Evolutionary conservation across 2,329 filamentous ascomycete species (phyloP), one percentile per base, ranked within the genome.

Genomic region (Aspergillus flavus): DNA sequence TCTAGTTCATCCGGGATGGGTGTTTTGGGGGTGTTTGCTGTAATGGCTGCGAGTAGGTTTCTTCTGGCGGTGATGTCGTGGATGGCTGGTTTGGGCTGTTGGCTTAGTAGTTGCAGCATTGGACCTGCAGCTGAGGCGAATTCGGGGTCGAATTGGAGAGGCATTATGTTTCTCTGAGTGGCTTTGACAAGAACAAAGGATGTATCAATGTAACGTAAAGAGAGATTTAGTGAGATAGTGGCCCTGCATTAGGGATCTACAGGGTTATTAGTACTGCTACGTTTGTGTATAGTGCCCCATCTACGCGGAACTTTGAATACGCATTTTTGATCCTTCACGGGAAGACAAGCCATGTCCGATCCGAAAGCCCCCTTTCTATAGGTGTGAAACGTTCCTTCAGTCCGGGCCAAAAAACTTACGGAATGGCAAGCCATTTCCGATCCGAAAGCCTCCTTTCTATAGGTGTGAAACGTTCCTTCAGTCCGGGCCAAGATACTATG

Each of bases 101-200:
- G 63, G 30, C 57, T 54, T 11, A 64, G n/a, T 16, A 61, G 58
- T 9, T 63, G 41, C 21, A 64, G 57, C 7, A 64, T 10, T 4
- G 66, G 64, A 7, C 26, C 66, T 30, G 62, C 64, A 34, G 60
- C 41, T 23, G 62, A 28, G 26, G 54, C 32, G 11, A 69, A 65
- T 34, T 69, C 58, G 12, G 61, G 52, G 41, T 67, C 64, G 26
- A 66, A 65, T n/a, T 67, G 61, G 7, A 67, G 61, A 61, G 61
- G 32, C 64, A 70, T 66, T 28, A 0, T 52, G 1, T 32, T 32
- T n/a, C 7, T 11, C 30, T 34, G 23, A 0, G 39, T n/a, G 7
- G 7, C 3, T n/a, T n/a, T 19, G 19, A 19, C 36, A 39, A 19
- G 16, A 9, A 19, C 36, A 39, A 19, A 16, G 0, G 36, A 11